Base-by-base conservation (phyloP, 805 yeast species). In the Pichia sporocuriosa region DNA sequence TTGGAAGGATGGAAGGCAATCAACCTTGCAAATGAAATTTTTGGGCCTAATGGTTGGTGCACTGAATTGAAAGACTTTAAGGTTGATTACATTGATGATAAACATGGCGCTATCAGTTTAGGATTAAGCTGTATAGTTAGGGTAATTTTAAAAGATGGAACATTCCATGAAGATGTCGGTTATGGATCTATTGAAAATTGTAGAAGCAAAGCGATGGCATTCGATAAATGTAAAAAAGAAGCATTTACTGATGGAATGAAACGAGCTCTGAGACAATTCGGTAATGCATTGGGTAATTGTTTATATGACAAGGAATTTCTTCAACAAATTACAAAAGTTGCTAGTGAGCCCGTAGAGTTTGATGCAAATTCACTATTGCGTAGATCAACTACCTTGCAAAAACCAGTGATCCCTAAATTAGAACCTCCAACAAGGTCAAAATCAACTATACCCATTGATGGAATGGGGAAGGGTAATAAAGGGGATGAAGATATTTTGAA, bases 161-260 rank as follows among this genome's bases (percentile, higher is more conserved):
- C 95, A 0, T 83, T 67, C 54, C 87, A 81, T 42, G 93, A 83
- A 54, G 84, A 82, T 45, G 69, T 75, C 19, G 96, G 96, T 0
- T 73, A 75, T 47, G 95, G 95, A 6, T 74, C 72, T 38, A 73
- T 77, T 19, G 93, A 84, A 36, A 81, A 79, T 44, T 84, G 85
- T 33, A 73, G 76, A 37, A 69, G 79, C 19, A 80, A 76, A 56
- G 81, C 82, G 2, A 74, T 75, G 64, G 90, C 95, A 0, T 81
- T 74, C 57, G 86, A 78, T 40, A 87, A 84, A 56, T 83, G 94
- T 43, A 80, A 78, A 57, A 84, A 86, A 53, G 93, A 84, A 53
- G 93, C 95, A 0, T 73, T 81, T n/a, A 83, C 89, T 0, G 89
- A 84, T 58, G 96, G 84, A 0, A 62, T 83, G 43, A 88, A 87